phyloP scores from a whole-genome alignment of 257 asterid species.

The Galeopsis tetrahit region DNA sequence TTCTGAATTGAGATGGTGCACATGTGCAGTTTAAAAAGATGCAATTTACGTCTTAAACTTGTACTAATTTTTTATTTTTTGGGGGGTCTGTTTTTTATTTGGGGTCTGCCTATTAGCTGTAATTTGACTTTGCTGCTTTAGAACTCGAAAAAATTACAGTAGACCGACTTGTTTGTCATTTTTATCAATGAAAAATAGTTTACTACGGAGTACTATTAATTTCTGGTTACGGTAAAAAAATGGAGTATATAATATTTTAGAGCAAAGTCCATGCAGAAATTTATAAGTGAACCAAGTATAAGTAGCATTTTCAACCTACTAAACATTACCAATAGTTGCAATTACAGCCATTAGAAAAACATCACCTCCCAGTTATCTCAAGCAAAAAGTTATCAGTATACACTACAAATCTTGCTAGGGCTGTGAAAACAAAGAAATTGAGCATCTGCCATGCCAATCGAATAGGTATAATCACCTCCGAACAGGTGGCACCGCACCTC shows the following conservation, averaged over 20 bases:
- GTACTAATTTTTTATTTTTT: too few species aligned
- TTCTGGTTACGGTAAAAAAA: neutral
- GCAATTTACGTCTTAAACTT: too few species aligned
- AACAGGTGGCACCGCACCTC: conserved; percentile 82
- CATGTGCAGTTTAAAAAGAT: too few species aligned
- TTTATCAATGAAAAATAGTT: neutral
- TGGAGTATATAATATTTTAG: neutral
- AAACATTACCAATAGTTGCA: neutral
- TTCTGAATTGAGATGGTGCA: neutral
- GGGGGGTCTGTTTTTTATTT: too few species aligned
- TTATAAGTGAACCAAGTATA: neutral
- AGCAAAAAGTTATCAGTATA: neutral
- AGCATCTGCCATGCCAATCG: neutral
- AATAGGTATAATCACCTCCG: conserved; percentile 55
- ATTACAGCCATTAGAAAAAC: neutral
- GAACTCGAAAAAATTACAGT: neutral
- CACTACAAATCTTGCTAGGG: neutral
- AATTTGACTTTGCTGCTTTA: neutral
- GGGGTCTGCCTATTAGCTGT: neutral
- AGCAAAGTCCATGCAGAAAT: neutral
- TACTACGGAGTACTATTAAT: neutral
- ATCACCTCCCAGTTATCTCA: neutral
- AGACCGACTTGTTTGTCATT: neutral
- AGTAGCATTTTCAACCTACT: neutral
- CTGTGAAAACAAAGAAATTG: neutral